A percentile compares a stretch with the other conserved stretches of the same genome.
phyloP scores from a whole-genome alignment of 78 protist species.

The Dictyostelium intermedium region DNA sequence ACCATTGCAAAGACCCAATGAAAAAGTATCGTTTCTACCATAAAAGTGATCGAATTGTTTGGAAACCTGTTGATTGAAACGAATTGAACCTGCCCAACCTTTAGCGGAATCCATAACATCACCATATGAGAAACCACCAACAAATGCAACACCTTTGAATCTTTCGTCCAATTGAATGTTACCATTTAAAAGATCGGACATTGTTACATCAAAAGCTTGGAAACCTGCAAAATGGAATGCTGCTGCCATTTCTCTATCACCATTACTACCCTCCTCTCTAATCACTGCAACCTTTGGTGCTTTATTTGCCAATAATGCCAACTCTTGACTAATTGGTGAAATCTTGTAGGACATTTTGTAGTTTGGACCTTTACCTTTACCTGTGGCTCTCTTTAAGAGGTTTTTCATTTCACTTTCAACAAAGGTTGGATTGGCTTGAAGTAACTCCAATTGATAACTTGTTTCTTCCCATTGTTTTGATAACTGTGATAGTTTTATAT shows the following conservation, averaged over 20 bases:
- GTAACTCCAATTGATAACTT: conserved; percentile 82
- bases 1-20: conserved; percentile 97
- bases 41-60: conserved; percentile 85
- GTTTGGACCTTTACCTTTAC: conserved; percentile 57
- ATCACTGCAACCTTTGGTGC: conserved; percentile 89
- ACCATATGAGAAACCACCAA: conserved; percentile 95
- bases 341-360: conserved; percentile 29
- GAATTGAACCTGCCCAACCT: conserved; percentile 93
- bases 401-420: conserved; percentile 81
- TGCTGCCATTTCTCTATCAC: conserved; percentile 94
- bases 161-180: conserved; percentile 36
- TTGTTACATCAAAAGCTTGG: conserved; percentile 86
- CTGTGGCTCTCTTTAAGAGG: conserved; percentile 25
- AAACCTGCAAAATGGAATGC: conserved; percentile 92
- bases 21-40: conserved; percentile 91
- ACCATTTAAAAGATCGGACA: conserved; percentile 87
- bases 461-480: conserved; percentile 90
- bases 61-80: conserved; percentile 28
- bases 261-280: conserved; percentile 95
- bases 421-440: conserved; percentile 87
- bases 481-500: conserved; percentile 3
- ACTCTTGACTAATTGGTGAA: conserved; percentile 36
- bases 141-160: conserved; percentile 93
- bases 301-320: not conserved
- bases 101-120: conserved; percentile 93